phyloP scores from a whole-genome alignment of 306 rosid species.

The Quercus mongolica region DNA sequence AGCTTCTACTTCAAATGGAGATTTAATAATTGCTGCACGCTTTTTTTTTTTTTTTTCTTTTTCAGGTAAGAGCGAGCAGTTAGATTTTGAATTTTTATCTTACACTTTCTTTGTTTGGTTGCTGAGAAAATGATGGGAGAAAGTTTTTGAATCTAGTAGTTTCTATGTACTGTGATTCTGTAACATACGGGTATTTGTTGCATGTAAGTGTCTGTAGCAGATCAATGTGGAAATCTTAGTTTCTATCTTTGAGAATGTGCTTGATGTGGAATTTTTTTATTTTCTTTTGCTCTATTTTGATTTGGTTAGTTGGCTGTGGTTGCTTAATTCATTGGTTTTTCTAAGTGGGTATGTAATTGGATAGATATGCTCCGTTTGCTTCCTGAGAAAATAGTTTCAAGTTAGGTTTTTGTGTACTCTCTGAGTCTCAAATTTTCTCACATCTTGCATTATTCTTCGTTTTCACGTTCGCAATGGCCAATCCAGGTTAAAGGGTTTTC shows the following conservation, averaged over 20 bases:
- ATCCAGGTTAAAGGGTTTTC: not conserved
- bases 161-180: not conserved
- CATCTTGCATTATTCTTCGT: constrained; percentile 4
- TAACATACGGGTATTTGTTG: constrained; percentile 21
- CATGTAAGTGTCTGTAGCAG: constrained; percentile 25
- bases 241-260: constrained; percentile 18
- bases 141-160: constrained; percentile 26
- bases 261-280: not conserved
- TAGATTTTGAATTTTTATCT: constrained; percentile 21
- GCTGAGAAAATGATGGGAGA: constrained; percentile 11
- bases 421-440: not conserved
- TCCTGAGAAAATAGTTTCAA: constrained; percentile 17
- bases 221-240: constrained; percentile 29
- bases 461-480: constrained; percentile 10
- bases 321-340: constrained; percentile 16
- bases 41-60: not conserved
- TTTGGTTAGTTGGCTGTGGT: constrained; percentile 17
- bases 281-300: constrained; percentile 4
- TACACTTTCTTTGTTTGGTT: constrained; percentile 17
- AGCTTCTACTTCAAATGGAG: constrained; percentile 28
- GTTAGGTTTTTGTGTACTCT: constrained; percentile 3
- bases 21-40: constrained; percentile 33
- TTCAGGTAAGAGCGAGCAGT: constrained; percentile 33
- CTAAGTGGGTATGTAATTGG: not conserved
- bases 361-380: constrained; percentile 10